These are phyloP conservation scores for Immersiporthe knoxdaviesiana DNA, from an alignment of 2,329 filamentous ascomycete species.

Conservation along the genomic window DNA sequence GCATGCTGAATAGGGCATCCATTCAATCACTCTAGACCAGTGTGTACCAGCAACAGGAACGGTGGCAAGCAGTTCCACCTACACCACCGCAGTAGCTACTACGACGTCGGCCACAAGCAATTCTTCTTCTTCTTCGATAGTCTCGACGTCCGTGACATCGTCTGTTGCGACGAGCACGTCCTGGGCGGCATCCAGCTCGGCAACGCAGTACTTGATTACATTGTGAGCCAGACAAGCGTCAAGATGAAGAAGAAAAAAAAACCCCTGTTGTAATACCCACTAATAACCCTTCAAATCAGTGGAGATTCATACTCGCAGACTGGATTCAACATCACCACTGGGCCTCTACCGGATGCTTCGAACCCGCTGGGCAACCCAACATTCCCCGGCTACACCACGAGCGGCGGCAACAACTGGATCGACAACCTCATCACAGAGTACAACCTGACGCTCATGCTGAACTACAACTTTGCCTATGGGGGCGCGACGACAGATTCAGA, in stretches of 20 bases:
- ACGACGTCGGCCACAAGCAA: background rate
- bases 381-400: conserved; percentile 52
- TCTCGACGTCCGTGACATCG: conserved; percentile 10
- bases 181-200: conserved; percentile 1
- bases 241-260: no score
- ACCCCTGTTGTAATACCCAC: no score
- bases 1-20: no score
- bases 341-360: conserved; percentile 51
- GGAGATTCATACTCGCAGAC: conserved; percentile 65
- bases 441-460: conserved; percentile 46
- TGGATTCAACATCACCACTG: conserved; percentile 53
- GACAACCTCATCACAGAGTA: conserved; percentile 48
- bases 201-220: conserved; percentile 44
- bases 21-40: background rate
- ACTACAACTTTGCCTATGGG: conserved; percentile 55
- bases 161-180: conserved; percentile 16
- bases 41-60: conserved; percentile 23
- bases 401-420: conserved; percentile 53
- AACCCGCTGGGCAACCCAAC: conserved; percentile 65
- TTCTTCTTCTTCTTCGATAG: background rate
- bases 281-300: conserved; percentile 37
- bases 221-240: conserved; percentile 40
- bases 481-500: conserved; percentile 54
- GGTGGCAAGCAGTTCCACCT: background rate
- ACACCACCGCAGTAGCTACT: background rate